Percentiles rank a stretch among this genome's conserved stretches.
phyloP scores from a whole-genome alignment of 208 protist species.

The Trypanosoma congolense region DNA sequence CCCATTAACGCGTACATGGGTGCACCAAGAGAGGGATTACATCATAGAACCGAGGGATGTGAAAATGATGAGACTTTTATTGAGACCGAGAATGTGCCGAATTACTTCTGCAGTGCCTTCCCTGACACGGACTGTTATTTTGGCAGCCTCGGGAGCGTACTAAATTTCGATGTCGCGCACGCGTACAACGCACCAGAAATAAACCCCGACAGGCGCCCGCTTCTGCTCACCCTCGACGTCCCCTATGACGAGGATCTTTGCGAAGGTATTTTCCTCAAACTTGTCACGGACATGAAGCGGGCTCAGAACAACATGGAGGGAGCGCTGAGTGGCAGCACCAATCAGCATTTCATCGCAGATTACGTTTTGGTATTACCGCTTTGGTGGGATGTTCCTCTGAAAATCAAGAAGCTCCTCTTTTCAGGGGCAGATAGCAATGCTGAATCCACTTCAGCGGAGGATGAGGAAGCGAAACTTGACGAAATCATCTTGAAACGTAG shows the following conservation, averaged over 20 bases:
- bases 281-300: conserved; percentile 54
- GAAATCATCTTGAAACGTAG: conserved; percentile 39
- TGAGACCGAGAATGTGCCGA: conserved; percentile 44
- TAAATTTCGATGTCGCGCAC: conserved; percentile 46
- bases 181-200: conserved; percentile 30
- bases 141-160: conserved; percentile 77
- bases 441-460: conserved; percentile 1
- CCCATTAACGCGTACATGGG: conserved; percentile 89
- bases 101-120: conserved; percentile 83
- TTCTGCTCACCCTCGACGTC: conserved; percentile 83
- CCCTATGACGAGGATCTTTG: conserved; percentile 88
- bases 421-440: conserved; percentile 2
- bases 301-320: background rate
- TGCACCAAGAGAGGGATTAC: conserved; percentile 18
- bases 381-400: conserved; percentile 75
- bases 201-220: conserved; percentile 34
- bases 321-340: background rate
- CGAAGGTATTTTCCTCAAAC: conserved; percentile 78
- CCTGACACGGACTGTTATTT: conserved; percentile 83
- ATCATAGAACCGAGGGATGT: conserved; percentile 1
- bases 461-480: conserved; percentile 7
- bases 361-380: conserved; percentile 83
- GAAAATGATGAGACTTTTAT: conserved; percentile 6
- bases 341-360: conserved; percentile 30
- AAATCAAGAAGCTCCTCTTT: conserved; percentile 68